Evolutionary conservation across 176 grass and related monocot genomes (phyloP).

Genomic region (Lolium rigidum): DNA sequence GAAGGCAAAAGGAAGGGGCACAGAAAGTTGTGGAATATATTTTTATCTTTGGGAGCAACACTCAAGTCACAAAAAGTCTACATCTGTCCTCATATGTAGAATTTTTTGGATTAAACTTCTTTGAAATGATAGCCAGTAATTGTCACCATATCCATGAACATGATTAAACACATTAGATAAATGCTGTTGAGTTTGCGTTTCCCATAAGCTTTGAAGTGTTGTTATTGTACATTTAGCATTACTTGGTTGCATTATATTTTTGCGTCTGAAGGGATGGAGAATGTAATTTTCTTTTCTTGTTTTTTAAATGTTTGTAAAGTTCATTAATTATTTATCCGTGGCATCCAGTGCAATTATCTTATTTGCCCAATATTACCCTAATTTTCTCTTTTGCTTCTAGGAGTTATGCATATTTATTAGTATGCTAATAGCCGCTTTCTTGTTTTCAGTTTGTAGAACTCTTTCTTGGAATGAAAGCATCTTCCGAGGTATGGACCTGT

Average conservation of each 20-base stretch:
- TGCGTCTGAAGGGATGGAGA: background rate
- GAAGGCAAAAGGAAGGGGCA: background rate
- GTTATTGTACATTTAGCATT: constrained; percentile 11
- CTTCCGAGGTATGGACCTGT: constrained; percentile 49
- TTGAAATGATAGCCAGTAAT: constrained; percentile 29
- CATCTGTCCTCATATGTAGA: constrained; percentile 26
- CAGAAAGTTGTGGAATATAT: constrained; percentile 6
- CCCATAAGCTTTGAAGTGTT: constrained; percentile 14
- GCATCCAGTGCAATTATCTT: background rate
- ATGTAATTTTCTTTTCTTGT: background rate
- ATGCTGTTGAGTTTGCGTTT: background rate
- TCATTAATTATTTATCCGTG: background rate
- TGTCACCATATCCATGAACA: background rate
- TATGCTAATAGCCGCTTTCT: constrained; percentile 41
- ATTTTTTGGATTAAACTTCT: background rate
- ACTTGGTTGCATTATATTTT: background rate
- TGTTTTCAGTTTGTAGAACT: constrained; percentile 89
- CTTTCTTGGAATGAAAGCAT: constrained; percentile 80
- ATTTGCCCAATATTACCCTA: constrained; percentile 4
- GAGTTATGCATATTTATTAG: constrained; percentile 4
- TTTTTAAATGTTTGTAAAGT: constrained; percentile 20
- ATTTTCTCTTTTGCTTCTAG: constrained; percentile 2
- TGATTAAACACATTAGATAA: constrained; percentile 14
- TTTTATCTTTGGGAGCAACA: background rate
- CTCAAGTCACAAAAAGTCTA: constrained; percentile 10